Evolutionary conservation across 768 basidiomycete genomes (phyloP), one percentile per base, ranked within the genome.

Genomic region (Lentinula boryana): DNA sequence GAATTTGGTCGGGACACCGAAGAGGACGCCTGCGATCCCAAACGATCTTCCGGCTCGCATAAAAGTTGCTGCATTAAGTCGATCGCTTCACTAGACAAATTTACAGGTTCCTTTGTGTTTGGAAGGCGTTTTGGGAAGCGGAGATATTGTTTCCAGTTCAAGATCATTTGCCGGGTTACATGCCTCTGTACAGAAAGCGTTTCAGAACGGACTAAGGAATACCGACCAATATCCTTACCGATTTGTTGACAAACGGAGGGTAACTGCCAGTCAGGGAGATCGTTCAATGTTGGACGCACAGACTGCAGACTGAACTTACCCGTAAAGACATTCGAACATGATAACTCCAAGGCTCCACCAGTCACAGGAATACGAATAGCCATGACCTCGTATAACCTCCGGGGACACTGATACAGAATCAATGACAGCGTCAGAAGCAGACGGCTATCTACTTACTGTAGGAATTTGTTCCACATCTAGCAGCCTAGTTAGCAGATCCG

Each of bases 331-430:
- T 73, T 98, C 95, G 68, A 89, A 98, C 87, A 94, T 91, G 71
- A 99, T 98, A 58, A 97, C 90, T 12, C 95, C 95, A 50, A 98
- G 82, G 75, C 91, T 93, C 96, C 96, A 99, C 95, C 95, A 98
- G 70, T 98, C 96, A 70, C 94, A 96, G 38, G 89, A 91, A 74
- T 91, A 95, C 41, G 89, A 86, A 74, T 98, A 98, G 27, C 95
- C 95, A 69, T 92, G 89, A 21, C 91, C 90, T 66, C 91, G 84
- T 69, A 94, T 92, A 50, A 93, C 92, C 72, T 93, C 91, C 46
- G 91, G 92, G 8, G 90, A 92, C 91, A 93, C 92, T 93, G 64
- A 61, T 61, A 56, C 52, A 38, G 43, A 41, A 51, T 61, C 58
- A 56, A 33, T 33, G 44, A 54, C 35, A 63, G 21, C 16, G 49